phyloP scores from a whole-genome alignment of 164 flowering plant species.

The Vitis rotundifolia region DNA sequence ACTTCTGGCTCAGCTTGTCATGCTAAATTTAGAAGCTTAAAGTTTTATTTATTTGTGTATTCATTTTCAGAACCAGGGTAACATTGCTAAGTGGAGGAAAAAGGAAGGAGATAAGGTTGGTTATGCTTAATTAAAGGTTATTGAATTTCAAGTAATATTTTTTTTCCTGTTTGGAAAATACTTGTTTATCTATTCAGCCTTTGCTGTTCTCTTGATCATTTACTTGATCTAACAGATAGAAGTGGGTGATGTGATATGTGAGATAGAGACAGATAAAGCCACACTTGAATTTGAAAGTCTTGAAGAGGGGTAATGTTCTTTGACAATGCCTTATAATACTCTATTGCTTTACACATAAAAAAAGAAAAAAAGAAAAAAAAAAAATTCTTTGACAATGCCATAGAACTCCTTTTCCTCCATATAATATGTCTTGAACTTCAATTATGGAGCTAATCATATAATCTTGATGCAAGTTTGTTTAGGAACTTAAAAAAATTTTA shows the following conservation, averaged over 20 bases:
- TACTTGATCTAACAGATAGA: conserved; percentile 64
- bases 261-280: conserved; percentile 98
- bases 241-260: conserved; percentile 95
- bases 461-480: too few species aligned
- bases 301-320: conserved; percentile 82
- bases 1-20: background rate
- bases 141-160: background rate
- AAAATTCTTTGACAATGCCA: background rate
- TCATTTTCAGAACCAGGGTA: conserved; percentile 78
- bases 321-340: background rate
- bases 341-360: too few species aligned
- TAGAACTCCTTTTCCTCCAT: too few species aligned
- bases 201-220: conserved; percentile 8
- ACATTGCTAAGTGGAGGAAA: conserved; percentile 83
- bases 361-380: too few species aligned
- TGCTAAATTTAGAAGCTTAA: conserved; percentile 9
- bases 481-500: too few species aligned
- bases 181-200: background rate
- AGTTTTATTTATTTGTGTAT: conserved; percentile 13
- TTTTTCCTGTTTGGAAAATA: background rate
- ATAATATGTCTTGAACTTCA: too few species aligned
- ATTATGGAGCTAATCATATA: too few species aligned
- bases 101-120: conserved; percentile 91
- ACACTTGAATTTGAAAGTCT: conserved; percentile 91
- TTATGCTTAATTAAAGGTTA: background rate